phyloP scores from a whole-genome alignment of 345 rosid genomes.

The Erysimum cheiranthoides region DNA sequence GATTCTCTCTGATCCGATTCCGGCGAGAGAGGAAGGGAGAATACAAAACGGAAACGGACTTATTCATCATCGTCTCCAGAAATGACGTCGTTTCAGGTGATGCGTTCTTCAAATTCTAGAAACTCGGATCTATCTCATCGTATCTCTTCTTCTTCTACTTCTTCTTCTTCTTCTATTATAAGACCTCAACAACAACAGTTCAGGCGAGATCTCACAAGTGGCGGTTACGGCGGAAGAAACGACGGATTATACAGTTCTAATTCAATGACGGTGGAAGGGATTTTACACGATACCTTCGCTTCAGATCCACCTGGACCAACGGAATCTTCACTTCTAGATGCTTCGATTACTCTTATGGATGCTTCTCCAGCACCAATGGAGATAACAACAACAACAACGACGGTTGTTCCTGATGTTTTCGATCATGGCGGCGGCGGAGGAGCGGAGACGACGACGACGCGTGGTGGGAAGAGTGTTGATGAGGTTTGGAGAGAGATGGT shows the following conservation, averaged over 20 bases:
- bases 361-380: constrained; percentile 28
- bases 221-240: constrained; percentile 32
- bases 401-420: constrained; percentile 19
- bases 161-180: constrained; percentile 50
- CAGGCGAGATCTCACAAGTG: constrained; percentile 24
- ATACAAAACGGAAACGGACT: neutral
- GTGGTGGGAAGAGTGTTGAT: constrained; percentile 55
- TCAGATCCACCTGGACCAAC: constrained; percentile 44
- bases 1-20: constrained; percentile 43
- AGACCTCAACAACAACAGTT: constrained; percentile 39
- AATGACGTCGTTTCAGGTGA: constrained; percentile 76
- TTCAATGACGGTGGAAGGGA: constrained; percentile 31
- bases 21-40: constrained; percentile 34
- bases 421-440: neutral
- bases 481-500: constrained; percentile 95
- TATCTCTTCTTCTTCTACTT: constrained; percentile 44
- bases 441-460: constrained; percentile 11
- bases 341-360: constrained; percentile 37
- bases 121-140: constrained; percentile 72
- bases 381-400: constrained; percentile 25
- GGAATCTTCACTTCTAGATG: constrained; percentile 33
- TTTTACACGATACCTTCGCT: constrained; percentile 36
- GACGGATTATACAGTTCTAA: constrained; percentile 14
- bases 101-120: constrained; percentile 66
- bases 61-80: neutral